These are phyloP conservation scores for Isoetes taiwanensis DNA, from an alignment of 75 land plant species.

Conservation along the genomic window DNA sequence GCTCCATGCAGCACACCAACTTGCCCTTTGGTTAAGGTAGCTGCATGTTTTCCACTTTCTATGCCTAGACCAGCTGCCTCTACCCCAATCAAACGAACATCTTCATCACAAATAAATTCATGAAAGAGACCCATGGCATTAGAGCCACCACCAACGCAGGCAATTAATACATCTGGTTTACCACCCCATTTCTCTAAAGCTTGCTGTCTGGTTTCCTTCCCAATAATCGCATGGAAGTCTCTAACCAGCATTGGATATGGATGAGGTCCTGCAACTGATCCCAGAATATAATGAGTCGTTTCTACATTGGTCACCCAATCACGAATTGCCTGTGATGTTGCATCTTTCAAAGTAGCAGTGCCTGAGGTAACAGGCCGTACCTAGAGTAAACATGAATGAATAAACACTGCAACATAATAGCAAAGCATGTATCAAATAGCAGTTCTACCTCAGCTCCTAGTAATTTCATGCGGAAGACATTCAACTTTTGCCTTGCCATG, in stretches of 20 bases:
- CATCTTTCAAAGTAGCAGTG: slow-evolving; percentile 70
- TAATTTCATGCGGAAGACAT: slow-evolving; percentile 62
- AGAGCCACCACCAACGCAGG: slow-evolving; percentile 96
- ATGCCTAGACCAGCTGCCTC: slow-evolving; percentile 76
- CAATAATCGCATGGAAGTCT: slow-evolving; percentile 79
- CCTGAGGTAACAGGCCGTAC: slow-evolving; percentile 64
- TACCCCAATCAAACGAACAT: slow-evolving; percentile 70
- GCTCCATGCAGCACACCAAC: slow-evolving; percentile 89
- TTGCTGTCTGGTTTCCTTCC: slow-evolving; percentile 74
- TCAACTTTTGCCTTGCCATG: slow-evolving; percentile 63
- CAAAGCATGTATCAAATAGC: too few species aligned
- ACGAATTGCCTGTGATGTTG: slow-evolving; percentile 75
- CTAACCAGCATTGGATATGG: slow-evolving; percentile 76
- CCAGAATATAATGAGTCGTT: slow-evolving; percentile 57
- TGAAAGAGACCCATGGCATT: slow-evolving; percentile 82
- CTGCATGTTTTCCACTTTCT: slow-evolving; percentile 69
- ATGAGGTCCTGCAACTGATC: slow-evolving; percentile 88
- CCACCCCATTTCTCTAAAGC: slow-evolving; percentile 97
- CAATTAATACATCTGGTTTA: slow-evolving; percentile 78
- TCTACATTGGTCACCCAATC: slow-evolving; percentile 83
- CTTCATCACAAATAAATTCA: slow-evolving; percentile 63
- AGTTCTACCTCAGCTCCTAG: slow-evolving; percentile 83
- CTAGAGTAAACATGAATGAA: slow-evolving; percentile 18
- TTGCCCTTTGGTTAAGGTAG: slow-evolving; percentile 71
- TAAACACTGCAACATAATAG: too few species aligned